phyloP scores from a whole-genome alignment of 129 eudicot genomes.

The Gnaphalium uliginosum region DNA sequence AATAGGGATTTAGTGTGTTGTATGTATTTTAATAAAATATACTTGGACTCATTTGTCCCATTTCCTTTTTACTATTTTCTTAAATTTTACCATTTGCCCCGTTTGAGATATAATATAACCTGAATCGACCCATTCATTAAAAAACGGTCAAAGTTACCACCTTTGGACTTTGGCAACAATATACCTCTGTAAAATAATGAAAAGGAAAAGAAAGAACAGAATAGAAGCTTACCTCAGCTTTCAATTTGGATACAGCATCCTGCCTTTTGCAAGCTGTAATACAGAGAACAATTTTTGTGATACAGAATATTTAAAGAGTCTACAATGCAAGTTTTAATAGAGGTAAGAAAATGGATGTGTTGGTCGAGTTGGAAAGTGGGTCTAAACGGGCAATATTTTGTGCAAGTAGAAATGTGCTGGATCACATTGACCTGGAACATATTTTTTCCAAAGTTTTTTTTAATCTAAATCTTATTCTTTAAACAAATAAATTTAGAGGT shows the following conservation, averaged over 20 bases:
- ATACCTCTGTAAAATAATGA: conserved; percentile 17
- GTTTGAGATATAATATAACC: neutral
- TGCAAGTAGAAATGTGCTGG: neutral
- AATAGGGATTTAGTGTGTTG: neutral
- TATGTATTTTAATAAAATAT: neutral
- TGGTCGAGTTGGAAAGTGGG: neutral
- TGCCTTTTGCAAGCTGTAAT: conserved; percentile 84
- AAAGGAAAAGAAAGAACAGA: conserved; percentile 1
- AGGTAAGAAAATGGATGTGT: neutral
- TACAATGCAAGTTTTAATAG: neutral
- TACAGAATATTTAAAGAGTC: neutral
- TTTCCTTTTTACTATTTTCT: neutral
- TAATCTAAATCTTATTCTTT: neutral
- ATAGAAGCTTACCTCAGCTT: conserved; percentile 60
- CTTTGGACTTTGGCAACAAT: neutral
- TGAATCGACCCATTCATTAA: neutral
- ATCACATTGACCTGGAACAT: neutral
- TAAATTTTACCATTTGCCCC: neutral
- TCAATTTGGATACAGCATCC: conserved; percentile 64
- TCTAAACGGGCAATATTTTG: neutral
- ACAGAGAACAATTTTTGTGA: conserved; percentile 10
- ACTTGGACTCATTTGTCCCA: neutral
- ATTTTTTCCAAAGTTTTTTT: neutral
- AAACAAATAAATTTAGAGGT: neutral
- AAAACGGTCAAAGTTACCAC: neutral